Percentiles rank a stretch among this genome's conserved stretches.
phyloP scores from a whole-genome alignment of 257 asterid genomes.

The Ilex aquifolium region DNA sequence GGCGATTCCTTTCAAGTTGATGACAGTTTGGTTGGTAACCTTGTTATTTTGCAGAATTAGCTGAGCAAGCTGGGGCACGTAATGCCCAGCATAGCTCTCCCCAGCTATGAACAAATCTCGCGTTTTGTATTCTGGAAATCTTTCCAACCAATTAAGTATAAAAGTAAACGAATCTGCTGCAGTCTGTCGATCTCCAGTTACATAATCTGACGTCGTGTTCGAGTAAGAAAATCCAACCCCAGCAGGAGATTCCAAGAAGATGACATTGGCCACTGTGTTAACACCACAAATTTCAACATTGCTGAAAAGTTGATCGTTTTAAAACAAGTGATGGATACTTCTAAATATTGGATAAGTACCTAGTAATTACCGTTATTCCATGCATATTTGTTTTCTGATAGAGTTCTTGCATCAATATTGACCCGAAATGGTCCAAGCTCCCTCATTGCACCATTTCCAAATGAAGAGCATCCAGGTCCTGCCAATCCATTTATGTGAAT shows the following conservation, averaged over 20 bases:
- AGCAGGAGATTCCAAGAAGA: constrained; percentile 71
- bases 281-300: not conserved
- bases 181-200: constrained; percentile 40
- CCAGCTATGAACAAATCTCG: constrained; percentile 52
- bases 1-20: constrained; percentile 58
- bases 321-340: too few species aligned
- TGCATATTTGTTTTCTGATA: constrained; percentile 42
- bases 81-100: constrained; percentile 75
- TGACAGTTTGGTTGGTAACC: constrained; percentile 38
- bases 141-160: constrained; percentile 59
- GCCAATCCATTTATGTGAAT: not conserved
- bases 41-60: constrained; percentile 42
- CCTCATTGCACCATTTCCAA: constrained; percentile 59
- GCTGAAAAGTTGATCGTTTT: too few species aligned
- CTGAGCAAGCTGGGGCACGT: constrained; percentile 65
- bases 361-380: constrained; percentile 52
- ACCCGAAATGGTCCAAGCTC: constrained; percentile 71
- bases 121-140: constrained; percentile 60
- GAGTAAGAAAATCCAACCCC: constrained; percentile 81
- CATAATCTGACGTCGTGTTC: constrained; percentile 49
- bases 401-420: constrained; percentile 48
- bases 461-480: constrained; percentile 88
- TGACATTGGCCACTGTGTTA: constrained; percentile 58
- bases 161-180: constrained; percentile 54
- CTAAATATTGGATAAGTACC: too few species aligned